phyloP scores from a whole-genome alignment of 2,329 filamentous ascomycete species.

The Sclerotiophoma versabilis region DNA sequence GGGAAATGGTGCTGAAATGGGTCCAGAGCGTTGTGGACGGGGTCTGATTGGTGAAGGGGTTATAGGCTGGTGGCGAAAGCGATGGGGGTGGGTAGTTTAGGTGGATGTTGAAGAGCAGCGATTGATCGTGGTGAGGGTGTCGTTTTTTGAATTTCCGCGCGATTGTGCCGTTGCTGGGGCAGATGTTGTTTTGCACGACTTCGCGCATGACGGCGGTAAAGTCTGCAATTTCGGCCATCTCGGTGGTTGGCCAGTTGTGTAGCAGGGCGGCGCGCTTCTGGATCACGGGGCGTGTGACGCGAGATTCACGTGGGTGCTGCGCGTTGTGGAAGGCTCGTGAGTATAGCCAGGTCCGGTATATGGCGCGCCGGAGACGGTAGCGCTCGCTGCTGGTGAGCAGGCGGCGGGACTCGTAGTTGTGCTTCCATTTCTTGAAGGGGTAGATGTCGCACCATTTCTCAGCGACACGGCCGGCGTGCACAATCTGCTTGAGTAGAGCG shows the following conservation, averaged over 20 bases:
- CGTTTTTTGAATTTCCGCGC: conserved; percentile 65
- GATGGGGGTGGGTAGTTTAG: conserved; percentile 56
- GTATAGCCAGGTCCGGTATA: conserved; percentile 69
- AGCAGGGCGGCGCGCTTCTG: conserved; percentile 63
- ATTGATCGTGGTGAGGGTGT: conserved; percentile 58
- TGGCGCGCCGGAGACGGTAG: conserved; percentile 61
- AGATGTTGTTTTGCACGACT: conserved; percentile 64
- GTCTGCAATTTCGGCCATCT: conserved; percentile 67
- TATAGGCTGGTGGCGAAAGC: conserved; percentile 41
- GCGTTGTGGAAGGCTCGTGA: conserved; percentile 64
- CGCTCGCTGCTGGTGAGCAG: conserved; percentile 60
- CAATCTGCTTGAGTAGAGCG: conserved; percentile 62
- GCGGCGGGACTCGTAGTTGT: conserved; percentile 62
- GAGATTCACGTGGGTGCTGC: conserved; percentile 59
- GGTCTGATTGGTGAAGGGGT: conserved; percentile 36
- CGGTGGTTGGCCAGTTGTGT: conserved; percentile 64
- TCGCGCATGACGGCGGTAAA: conserved; percentile 63
- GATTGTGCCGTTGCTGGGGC: conserved; percentile 67
- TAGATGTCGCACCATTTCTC: conserved; percentile 68
- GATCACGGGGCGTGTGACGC: conserved; percentile 56
- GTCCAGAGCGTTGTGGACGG: conserved; percentile 36
- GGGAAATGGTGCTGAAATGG: conserved; percentile 47
- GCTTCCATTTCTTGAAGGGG: conserved; percentile 68
- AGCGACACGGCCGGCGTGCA: conserved; percentile 62
- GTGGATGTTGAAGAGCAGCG: conserved; percentile 62